phyloP scores from a whole-genome alignment of 306 rosid genomes.

The Cercis canadensis region DNA sequence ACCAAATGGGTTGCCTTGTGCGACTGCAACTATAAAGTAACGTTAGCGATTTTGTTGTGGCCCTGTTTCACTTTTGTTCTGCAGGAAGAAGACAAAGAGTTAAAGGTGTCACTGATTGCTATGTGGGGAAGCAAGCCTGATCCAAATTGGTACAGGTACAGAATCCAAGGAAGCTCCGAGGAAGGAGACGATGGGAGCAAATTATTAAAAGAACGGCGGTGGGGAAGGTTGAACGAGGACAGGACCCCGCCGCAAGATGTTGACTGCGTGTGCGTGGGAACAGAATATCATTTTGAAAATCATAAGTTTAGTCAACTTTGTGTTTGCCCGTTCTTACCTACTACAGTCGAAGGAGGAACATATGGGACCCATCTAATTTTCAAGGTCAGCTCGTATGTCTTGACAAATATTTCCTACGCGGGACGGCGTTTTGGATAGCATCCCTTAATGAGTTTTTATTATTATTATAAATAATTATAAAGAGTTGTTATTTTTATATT shows the following conservation, averaged over 20 bases:
- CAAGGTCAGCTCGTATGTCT: too few relatives aligned
- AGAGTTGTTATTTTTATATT: too few relatives aligned
- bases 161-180: constrained; percentile 37
- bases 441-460: too few relatives aligned
- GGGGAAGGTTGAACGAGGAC: not conserved
- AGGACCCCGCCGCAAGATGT: not conserved
- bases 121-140: too few relatives aligned
- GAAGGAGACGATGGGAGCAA: constrained; percentile 35
- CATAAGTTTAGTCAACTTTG: not conserved
- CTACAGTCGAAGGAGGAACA: not conserved
- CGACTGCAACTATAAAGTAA: not conserved
- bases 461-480: too few relatives aligned
- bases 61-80: not conserved
- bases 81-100: constrained; percentile 7
- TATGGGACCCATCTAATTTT: too few relatives aligned
- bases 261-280: constrained; percentile 28
- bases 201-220: too few relatives aligned
- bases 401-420: too few relatives aligned
- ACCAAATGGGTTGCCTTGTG: constrained; percentile 16
- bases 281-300: not conserved
- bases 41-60: not conserved
- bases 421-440: too few relatives aligned
- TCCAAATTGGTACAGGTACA: not conserved
- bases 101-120: too few relatives aligned
- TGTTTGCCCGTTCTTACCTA: not conserved